These are phyloP conservation scores for Sarocladium oryzae DNA, from an alignment of 2,329 filamentous ascomycete genomes.

Conservation along the genomic window DNA sequence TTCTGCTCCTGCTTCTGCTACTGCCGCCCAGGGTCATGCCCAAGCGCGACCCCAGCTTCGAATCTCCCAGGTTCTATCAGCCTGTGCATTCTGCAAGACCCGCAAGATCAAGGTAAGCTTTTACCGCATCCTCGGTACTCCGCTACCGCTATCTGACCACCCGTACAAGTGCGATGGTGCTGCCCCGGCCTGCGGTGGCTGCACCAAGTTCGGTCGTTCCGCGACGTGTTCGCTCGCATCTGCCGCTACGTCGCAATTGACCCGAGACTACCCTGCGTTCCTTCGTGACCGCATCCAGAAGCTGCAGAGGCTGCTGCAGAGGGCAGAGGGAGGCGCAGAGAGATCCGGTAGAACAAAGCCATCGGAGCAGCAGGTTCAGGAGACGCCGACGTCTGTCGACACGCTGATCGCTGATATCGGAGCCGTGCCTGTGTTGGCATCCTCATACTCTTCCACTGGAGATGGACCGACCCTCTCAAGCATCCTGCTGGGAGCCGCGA, in stretches of 20 bases:
- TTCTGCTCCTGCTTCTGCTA: too few species aligned
- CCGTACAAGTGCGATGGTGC: conserved; percentile 15
- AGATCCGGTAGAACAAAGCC: background rate
- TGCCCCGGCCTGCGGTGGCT: conserved; percentile 16
- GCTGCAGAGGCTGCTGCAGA: conserved; percentile 11
- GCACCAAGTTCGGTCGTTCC: conserved; percentile 17
- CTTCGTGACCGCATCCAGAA: conserved; percentile 15
- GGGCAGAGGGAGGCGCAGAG: background rate
- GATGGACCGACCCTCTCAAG: conserved; percentile 16
- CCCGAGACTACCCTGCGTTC: conserved; percentile 17
- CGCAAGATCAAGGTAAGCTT: conserved; percentile 17
- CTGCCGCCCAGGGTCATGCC: too few species aligned
- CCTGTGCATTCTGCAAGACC: conserved; percentile 18
- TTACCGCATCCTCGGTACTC: background rate
- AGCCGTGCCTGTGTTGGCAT: conserved; percentile 16
- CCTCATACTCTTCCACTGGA: conserved; percentile 11
- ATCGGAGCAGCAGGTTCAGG: background rate
- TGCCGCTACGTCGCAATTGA: conserved; percentile 9
- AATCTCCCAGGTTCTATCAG: conserved; percentile 18
- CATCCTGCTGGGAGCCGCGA: conserved; percentile 16
- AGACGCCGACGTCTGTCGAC: conserved; percentile 14
- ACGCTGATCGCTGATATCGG: conserved; percentile 19
- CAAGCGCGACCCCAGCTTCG: conserved; percentile 9
- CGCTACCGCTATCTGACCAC: background rate
- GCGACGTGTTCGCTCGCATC: conserved; percentile 16